Conservation (phyloP, 108 stramenopile species). For the Ochromonas danica region DNA sequence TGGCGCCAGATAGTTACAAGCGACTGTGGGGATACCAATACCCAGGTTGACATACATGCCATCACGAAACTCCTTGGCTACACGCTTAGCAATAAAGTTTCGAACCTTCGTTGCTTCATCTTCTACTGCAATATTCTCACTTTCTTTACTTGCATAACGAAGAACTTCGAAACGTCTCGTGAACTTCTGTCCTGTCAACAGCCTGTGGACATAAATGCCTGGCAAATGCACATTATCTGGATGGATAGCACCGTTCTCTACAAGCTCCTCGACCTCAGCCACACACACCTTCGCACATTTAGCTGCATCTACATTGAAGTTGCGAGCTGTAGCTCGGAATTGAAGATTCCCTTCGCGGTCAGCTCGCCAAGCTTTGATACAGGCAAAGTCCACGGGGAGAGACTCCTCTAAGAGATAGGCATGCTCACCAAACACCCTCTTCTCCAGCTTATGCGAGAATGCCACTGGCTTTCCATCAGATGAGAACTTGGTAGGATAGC, state of each 20-base stretch:
- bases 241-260: constrained; percentile 74
- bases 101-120: constrained; percentile 1
- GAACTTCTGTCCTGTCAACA: constrained; percentile 68
- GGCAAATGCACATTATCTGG: constrained; percentile 83
- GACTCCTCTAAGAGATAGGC: constrained; percentile 87
- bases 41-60: constrained; percentile 94
- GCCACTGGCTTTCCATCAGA: too few relatives aligned
- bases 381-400: constrained; percentile 66
- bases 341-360: constrained; percentile 82
- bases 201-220: constrained; percentile 79
- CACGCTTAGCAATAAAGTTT: constrained; percentile 66
- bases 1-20: constrained; percentile 73
- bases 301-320: constrained; percentile 83
- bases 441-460: constrained; percentile 57
- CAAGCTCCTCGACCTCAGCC: constrained; percentile 86
- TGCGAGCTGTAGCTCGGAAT: constrained; percentile 77
- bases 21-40: constrained; percentile 78
- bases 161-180: constrained; percentile 77
- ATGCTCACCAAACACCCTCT: constrained; percentile 62
- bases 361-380: constrained; percentile 80
- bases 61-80: constrained; percentile 79
- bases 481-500: constrained; percentile 75
- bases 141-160: constrained; percentile 26
- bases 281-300: constrained; percentile 76
- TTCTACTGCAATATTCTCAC: constrained; percentile 63